Evolutionary conservation across 2,329 filamentous ascomycete species (phyloP), one percentile per base, ranked within the genome.

Genomic region (Pseudophaeomoniella oleicola): DNA sequence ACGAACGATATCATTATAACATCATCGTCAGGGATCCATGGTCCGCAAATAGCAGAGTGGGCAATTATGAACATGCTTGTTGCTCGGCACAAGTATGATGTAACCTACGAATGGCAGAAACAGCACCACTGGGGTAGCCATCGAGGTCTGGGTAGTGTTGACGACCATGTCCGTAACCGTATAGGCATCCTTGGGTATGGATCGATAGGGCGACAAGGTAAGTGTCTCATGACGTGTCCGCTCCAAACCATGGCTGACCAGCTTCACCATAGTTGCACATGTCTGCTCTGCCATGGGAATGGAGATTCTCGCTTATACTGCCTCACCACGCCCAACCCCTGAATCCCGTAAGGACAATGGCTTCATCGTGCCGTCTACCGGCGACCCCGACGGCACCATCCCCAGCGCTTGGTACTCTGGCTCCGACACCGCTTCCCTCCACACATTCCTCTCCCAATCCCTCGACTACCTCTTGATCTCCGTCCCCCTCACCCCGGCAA

Each of bases 221-320:
- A 39, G 58, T 52, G 13, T 12, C 10, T 31, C 27, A 13, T 18
- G 31, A 9, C 13, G 18, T 35, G 35, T 14, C 3, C 34, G 18
- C 30, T n/a, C 18, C 17, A 6, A 36, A 32, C 35, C 13, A 3
- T 4, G 16, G n/a, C 5, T 4, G 10, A 29, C n/a, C 22, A 9
- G 22, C 6, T n/a, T 27, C n/a, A 13, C 18, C 27, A 39, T 43
- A 69, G 68, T 70, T 30, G 71, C 63, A 19, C 62, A 63, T 16
- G 66, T 83, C 3, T 71, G 71, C 9, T 64, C 64, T 11, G 76
- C 78, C 2, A 55, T 84, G 47, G 82, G 81, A 13, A 78, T 83
- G 69, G 65, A 74, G 17, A 71, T 88, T 0, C 65, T 85, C 50
- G 82, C 81, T 1, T 86, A 81, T 59, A 88, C 81, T 0, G 75